These are phyloP conservation scores for Solanum dulcamara DNA, from an alignment of 257 asterid genomes.

Conservation along the genomic window DNA sequence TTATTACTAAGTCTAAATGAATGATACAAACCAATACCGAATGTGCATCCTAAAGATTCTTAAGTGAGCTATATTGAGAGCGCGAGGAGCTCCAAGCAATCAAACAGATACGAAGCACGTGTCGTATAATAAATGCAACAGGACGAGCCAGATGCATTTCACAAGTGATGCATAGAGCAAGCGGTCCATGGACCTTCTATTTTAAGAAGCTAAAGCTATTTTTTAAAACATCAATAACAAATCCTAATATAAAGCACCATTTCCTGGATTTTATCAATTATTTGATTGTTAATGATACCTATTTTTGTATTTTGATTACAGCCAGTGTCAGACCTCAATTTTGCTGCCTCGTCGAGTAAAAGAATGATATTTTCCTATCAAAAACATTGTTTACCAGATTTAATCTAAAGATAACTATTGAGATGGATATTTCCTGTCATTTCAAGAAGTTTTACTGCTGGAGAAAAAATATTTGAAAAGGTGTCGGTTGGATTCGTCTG, in stretches of 20 bases:
- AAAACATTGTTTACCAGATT: neutral
- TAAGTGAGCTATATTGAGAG: neutral
- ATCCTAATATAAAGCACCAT: neutral
- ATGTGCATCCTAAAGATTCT: neutral
- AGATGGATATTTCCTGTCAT: neutral
- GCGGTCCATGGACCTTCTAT: neutral
- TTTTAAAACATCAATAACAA: neutral
- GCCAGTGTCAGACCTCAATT: neutral
- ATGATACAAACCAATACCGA: neutral
- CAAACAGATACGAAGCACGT: neutral
- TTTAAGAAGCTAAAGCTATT: neutral
- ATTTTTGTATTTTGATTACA: neutral
- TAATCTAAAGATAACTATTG: no score
- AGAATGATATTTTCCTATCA: neutral
- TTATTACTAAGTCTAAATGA: neutral
- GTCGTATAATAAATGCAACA: neutral
- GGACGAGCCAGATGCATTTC: neutral
- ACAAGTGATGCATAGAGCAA: neutral
- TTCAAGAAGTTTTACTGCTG: neutral
- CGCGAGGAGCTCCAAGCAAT: neutral
- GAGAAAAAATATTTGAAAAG: neutral
- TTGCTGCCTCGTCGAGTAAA: neutral
- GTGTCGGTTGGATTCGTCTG: neutral
- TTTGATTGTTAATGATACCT: neutral
- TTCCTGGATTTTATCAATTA: neutral